Conservation (phyloP, 2,329 filamentous ascomycete species). For the Rhinocladiella mackenziei region DNA sequence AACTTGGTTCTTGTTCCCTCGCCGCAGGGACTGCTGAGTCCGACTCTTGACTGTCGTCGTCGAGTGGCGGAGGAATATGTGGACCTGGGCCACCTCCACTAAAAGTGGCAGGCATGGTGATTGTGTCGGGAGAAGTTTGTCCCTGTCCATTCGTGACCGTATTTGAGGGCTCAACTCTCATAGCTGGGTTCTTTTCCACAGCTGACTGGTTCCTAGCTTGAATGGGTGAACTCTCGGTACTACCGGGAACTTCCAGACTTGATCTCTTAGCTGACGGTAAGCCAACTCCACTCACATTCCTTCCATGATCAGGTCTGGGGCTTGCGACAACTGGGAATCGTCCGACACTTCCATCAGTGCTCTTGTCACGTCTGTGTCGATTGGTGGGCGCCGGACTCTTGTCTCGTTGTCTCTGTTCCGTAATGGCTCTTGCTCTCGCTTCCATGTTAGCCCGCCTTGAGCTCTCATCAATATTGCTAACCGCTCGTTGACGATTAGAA, state of each 20-base stretch:
- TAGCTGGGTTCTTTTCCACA: slow-evolving; percentile 25
- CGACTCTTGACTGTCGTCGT: slow-evolving; percentile 27
- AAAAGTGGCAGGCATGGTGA: slow-evolving; percentile 30
- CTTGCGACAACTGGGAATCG: slow-evolving; percentile 70
- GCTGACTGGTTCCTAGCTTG: slow-evolving; percentile 33
- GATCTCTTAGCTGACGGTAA: slow-evolving; percentile 53
- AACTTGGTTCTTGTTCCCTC: slow-evolving; percentile 30
- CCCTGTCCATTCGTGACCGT: slow-evolving; percentile 7
- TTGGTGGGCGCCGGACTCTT: slow-evolving; percentile 59
- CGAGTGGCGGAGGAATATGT: slow-evolving; percentile 36
- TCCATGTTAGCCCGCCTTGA: slow-evolving; percentile 92
- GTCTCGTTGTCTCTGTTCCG: slow-evolving; percentile 67
- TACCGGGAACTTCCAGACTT: slow-evolving; percentile 77
- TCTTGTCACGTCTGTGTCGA: slow-evolving; percentile 74
- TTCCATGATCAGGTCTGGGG: slow-evolving; percentile 62
- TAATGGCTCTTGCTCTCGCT: slow-evolving; percentile 78
- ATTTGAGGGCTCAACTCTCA: slow-evolving; percentile 6
- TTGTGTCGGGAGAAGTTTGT: slow-evolving; percentile 42
- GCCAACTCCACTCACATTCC: slow-evolving; percentile 33
- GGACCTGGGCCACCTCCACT: slow-evolving; percentile 25
- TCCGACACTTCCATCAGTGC: slow-evolving; percentile 53
- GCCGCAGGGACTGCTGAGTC: slow-evolving; percentile 12
- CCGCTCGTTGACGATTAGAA: slow-evolving; percentile 56
- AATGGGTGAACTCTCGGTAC: slow-evolving; percentile 45
- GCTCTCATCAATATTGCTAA: slow-evolving; percentile 74